phyloP scores from a whole-genome alignment of 2,329 filamentous ascomycete genomes.

The Apiospora phragmitis region DNA sequence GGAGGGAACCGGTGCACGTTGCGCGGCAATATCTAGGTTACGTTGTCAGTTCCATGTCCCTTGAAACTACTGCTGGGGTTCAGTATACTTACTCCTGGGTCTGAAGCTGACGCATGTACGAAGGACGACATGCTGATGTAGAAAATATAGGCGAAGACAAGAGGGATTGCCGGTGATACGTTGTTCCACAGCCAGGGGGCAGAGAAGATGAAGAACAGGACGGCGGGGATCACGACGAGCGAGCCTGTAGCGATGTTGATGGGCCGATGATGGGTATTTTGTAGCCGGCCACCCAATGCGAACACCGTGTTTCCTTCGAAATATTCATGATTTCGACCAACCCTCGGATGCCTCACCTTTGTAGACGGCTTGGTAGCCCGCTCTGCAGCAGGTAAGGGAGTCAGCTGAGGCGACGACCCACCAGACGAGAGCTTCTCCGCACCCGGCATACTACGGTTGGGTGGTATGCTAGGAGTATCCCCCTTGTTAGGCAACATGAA shows the following conservation, averaged over 20 bases:
- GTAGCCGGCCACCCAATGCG: slow-evolving; percentile 79
- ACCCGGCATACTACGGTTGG: slow-evolving; percentile 61
- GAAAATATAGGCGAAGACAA: slow-evolving; percentile 89
- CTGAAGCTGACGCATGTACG: slow-evolving; percentile 85
- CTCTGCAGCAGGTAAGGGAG: not conserved
- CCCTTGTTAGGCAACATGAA: slow-evolving; percentile 66
- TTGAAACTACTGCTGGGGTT: not conserved
- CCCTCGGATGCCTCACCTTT: slow-evolving; percentile 24
- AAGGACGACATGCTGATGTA: slow-evolving; percentile 92
- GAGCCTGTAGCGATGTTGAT: slow-evolving; percentile 86
- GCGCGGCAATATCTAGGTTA: slow-evolving; percentile 80
- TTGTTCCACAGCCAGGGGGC: slow-evolving; percentile 85
- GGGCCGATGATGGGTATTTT: slow-evolving; percentile 84
- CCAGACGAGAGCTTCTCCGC: slow-evolving; percentile 84
- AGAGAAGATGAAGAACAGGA: slow-evolving; percentile 83
- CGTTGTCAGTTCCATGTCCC: not conserved
- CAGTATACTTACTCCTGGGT: slow-evolving; percentile 76
- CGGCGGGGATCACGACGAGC: slow-evolving; percentile 74
- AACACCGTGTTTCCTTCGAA: slow-evolving; percentile 94
- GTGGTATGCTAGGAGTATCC: slow-evolving; percentile 47
- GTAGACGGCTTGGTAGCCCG: slow-evolving; percentile 28
- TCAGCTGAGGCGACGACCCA: slow-evolving; percentile 70
- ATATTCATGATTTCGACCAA: slow-evolving; percentile 83
- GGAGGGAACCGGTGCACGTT: slow-evolving; percentile 90
- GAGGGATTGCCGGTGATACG: slow-evolving; percentile 83